Percentiles rank a stretch among this genome's conserved stretches.
Evolutionary conservation across 305 asterid species (phyloP).

Genomic region (Solanum chacoense): DNA sequence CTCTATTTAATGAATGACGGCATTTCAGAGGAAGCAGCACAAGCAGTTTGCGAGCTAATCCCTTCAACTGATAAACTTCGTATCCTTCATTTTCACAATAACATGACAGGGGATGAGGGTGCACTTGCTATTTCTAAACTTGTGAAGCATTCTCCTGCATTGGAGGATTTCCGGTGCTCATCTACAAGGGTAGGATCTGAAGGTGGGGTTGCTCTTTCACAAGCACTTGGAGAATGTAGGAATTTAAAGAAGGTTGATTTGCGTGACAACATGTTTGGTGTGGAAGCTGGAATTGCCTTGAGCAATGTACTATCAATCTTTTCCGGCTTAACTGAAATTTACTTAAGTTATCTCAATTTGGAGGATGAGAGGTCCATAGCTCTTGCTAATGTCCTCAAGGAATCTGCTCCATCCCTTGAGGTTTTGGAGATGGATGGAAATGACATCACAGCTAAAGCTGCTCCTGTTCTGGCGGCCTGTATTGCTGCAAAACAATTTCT

Average conservation of each 20-base stretch:
- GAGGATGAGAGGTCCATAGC: constrained; percentile 81
- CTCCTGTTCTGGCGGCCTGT: constrained; percentile 65
- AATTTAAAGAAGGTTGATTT: constrained; percentile 68
- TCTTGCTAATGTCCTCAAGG: constrained; percentile 55
- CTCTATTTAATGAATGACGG: constrained; percentile 78
- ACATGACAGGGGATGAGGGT: constrained; percentile 95
- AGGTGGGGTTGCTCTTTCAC: constrained; percentile 67
- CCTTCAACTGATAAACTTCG: constrained; percentile 58
- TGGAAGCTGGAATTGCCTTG: constrained; percentile 64
- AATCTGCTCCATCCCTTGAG: constrained; percentile 61
- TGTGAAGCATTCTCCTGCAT: constrained; percentile 43
- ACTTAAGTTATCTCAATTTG: constrained; percentile 82
- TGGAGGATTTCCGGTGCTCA: constrained; percentile 85
- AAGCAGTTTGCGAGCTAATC: constrained; percentile 55
- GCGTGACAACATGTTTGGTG: constrained; percentile 89
- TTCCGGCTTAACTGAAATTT: constrained; percentile 52
- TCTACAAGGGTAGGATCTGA: constrained; percentile 77
- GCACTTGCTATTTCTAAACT: constrained; percentile 67
- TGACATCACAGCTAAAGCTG: constrained; percentile 71
- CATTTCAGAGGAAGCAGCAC: constrained; percentile 89
- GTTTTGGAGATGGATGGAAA: constrained; percentile 89
- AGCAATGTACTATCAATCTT: constrained; percentile 39
- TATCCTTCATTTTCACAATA: constrained; percentile 79
- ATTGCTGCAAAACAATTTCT: constrained; percentile 64
- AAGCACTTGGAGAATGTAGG: constrained; percentile 49